A percentile compares a stretch with the other conserved stretches of the same genome.
Conservation (phyloP, 257 asterid genomes). For the Nicotiana undulata region DNA sequence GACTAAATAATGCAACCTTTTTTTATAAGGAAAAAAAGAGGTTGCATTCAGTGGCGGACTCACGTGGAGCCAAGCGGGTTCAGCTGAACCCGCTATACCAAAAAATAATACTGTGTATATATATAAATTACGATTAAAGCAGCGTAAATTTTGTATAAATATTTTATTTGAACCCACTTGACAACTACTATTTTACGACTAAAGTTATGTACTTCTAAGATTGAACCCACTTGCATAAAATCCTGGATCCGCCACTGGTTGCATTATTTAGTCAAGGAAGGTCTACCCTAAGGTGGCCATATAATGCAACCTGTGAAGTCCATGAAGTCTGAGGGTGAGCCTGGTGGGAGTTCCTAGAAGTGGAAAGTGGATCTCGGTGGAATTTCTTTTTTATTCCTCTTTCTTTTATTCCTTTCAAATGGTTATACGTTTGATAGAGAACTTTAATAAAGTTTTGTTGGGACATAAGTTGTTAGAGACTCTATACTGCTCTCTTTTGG, state of each 20-base stretch:
- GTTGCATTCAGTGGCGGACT: no score
- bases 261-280: neutral
- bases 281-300: neutral
- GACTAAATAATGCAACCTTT: neutral
- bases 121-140: no score
- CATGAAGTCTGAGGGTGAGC: neutral
- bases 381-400: neutral
- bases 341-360: neutral
- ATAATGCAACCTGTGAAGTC: neutral
- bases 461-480: neutral
- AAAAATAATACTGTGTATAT: no score
- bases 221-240: no score
- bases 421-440: neutral
- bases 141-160: no score
- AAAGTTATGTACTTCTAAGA: no score
- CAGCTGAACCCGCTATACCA: no score
- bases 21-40: no score
- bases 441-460: constrained; percentile 2
- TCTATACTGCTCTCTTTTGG: neutral
- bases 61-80: no score
- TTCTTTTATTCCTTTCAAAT: neutral
- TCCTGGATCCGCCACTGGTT: no score
- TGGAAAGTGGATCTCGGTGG: neutral
- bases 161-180: no score
- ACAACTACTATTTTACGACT: no score